phyloP scores from a whole-genome alignment of 345 rosid species.

The Iberis pinnata region DNA sequence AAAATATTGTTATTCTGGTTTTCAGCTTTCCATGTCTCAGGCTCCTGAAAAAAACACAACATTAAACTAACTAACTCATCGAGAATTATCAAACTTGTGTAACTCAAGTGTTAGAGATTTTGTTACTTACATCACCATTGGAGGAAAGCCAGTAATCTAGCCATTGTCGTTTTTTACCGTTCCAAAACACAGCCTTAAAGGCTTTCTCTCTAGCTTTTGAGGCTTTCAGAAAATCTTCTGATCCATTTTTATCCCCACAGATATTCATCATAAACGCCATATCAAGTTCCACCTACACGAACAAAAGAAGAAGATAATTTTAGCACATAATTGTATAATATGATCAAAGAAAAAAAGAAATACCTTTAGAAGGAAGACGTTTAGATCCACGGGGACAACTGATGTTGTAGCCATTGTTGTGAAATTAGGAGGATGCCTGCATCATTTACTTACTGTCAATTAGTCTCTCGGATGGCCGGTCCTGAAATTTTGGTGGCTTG shows the following conservation, averaged over 20 bases:
- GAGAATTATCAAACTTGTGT: no score
- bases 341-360: no score
- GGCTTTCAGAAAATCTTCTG: slow-evolving; percentile 42
- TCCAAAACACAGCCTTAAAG: slow-evolving; percentile 59
- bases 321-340: no score
- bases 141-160: no score
- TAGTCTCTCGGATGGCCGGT: no score
- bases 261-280: slow-evolving; percentile 59
- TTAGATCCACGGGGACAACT: slow-evolving; percentile 78
- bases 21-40: slow-evolving; percentile 46
- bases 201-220: slow-evolving; percentile 58
- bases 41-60: slow-evolving; percentile 35
- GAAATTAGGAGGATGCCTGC: slow-evolving; percentile 57
- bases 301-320: no score
- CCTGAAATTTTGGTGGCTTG: no score
- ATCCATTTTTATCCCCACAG: slow-evolving; percentile 37
- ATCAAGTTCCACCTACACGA: slow-evolving; percentile 97
- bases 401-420: slow-evolving; percentile 64
- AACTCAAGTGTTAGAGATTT: no score
- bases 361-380: slow-evolving; percentile 67
- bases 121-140: slow-evolving; percentile 23
- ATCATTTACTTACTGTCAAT: no score
- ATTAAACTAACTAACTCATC: no score
- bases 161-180: slow-evolving; percentile 72
- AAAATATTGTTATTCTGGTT: slow-evolving; percentile 56